Evolutionary conservation across 2,329 filamentous ascomycete genomes (phyloP).

Genomic region (Colletotrichum zoysiae): DNA sequence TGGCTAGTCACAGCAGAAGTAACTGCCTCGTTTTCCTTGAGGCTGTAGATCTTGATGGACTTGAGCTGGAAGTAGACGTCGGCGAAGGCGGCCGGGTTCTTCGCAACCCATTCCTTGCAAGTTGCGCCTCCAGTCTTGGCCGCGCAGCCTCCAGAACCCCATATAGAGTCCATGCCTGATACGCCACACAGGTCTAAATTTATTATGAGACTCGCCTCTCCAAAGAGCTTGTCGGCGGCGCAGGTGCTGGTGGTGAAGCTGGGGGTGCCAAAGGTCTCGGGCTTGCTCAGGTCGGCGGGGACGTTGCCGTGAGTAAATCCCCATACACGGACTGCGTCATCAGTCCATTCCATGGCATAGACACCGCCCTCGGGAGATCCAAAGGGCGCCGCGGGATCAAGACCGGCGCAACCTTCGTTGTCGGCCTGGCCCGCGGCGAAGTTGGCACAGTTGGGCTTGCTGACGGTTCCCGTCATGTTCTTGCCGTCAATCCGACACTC

Average conservation of each 20-base stretch:
- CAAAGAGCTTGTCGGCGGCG: conserved; percentile 47
- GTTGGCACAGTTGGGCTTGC: conserved; percentile 57
- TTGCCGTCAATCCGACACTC: conserved; percentile 50
- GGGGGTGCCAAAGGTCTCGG: conserved; percentile 47
- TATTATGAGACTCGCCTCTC: conserved; percentile 47
- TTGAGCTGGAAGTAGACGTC: conserved; percentile 61
- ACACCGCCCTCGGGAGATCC: conserved; percentile 55
- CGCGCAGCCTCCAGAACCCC: conserved; percentile 45
- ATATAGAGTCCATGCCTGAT: conserved; percentile 59
- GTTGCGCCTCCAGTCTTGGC: conserved; percentile 44
- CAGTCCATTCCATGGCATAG: conserved; percentile 72
- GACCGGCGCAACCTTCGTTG: conserved; percentile 57
- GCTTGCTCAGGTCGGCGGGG: conserved; percentile 62
- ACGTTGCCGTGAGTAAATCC: conserved; percentile 70
- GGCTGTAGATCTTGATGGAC: conserved; percentile 51
- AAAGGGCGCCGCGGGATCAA: conserved; percentile 55
- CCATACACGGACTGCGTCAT: conserved; percentile 71
- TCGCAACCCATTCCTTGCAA: conserved; percentile 55
- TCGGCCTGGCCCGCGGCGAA: conserved; percentile 49
- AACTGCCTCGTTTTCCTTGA: conserved; percentile 38
- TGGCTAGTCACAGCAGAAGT: conserved; percentile 3
- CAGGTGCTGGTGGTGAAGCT: conserved; percentile 46
- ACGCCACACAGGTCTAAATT: conserved; percentile 75
- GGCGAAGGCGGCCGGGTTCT: conserved; percentile 52
- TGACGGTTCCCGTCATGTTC: conserved; percentile 49